A percentile compares a stretch with the other conserved stretches of the same genome.
Evolutionary conservation across 768 basidiomycete species (phyloP).

Genomic region (Termitomyces heimii): DNA sequence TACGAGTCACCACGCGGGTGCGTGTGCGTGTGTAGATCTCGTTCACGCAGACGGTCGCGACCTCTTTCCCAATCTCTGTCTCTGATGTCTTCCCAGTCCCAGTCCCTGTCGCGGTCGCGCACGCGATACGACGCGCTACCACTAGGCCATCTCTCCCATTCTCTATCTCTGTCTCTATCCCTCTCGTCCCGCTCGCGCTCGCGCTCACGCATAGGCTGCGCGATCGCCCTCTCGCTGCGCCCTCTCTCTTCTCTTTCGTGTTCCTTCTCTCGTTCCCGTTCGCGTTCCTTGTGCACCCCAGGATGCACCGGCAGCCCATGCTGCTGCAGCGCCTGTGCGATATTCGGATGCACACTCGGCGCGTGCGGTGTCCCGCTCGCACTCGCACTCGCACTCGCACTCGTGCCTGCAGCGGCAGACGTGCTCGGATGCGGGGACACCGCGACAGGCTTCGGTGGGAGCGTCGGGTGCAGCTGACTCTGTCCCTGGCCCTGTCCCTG

Average conservation of each 20-base stretch:
- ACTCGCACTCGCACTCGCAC: not conserved
- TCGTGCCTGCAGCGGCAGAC: not conserved
- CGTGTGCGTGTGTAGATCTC: not conserved
- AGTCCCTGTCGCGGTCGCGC: not conserved
- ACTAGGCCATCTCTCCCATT: too few species aligned
- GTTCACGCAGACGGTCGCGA: not conserved
- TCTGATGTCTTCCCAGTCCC: constrained; percentile 2
- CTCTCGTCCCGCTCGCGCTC: constrained; percentile 9
- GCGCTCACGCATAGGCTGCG: constrained; percentile 12
- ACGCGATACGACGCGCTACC: too few species aligned
- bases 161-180: constrained; percentile 5
- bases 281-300: not conserved
- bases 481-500: not conserved
- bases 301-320: constrained; percentile 12
- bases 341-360: not conserved
- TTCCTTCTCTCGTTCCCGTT: not conserved
- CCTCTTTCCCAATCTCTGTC: not conserved
- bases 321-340: constrained; percentile 1
- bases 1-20: not conserved
- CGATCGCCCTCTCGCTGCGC: not conserved
- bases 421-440: not conserved
- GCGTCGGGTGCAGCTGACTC: constrained; percentile 6
- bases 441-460: constrained; percentile 9
- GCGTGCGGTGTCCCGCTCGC: not conserved
- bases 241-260: too few species aligned